Evolutionary conservation across 2,329 filamentous ascomycete genomes (phyloP).

Genomic region (Polychaeton citri): DNA sequence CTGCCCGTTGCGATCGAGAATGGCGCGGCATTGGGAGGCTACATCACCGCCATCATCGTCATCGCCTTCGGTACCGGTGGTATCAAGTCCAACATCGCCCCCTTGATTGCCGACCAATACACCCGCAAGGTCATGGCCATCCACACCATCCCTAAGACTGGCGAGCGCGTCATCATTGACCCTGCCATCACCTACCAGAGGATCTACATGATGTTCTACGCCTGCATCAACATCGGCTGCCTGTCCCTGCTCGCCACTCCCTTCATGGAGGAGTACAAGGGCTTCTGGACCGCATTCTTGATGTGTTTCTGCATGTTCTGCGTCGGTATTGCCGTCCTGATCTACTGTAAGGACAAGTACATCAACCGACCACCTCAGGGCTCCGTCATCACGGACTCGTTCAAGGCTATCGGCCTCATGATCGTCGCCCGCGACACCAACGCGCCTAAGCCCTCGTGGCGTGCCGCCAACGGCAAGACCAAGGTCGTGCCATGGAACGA

Average conservation of each 20-base stretch:
- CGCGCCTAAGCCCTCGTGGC: slow-evolving; percentile 54
- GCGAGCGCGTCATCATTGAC: slow-evolving; percentile 34
- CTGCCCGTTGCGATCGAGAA: slow-evolving; percentile 49
- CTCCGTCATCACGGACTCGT: slow-evolving; percentile 51
- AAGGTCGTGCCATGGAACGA: slow-evolving; percentile 49
- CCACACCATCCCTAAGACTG: slow-evolving; percentile 23
- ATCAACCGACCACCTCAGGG: slow-evolving; percentile 43
- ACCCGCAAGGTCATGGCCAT: slow-evolving; percentile 27
- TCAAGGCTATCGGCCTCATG: slow-evolving; percentile 46
- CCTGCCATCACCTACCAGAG: slow-evolving; percentile 34
- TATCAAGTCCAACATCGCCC: slow-evolving; percentile 65
- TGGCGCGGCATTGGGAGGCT: slow-evolving; percentile 48
- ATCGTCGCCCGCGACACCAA: slow-evolving; percentile 41
- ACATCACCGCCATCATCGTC: slow-evolving; percentile 51
- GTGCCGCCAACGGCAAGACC: slow-evolving; percentile 36
- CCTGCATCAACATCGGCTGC: slow-evolving; percentile 61
- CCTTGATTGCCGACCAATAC: slow-evolving; percentile 36
- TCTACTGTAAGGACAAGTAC: slow-evolving; percentile 22
- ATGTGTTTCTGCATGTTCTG: slow-evolving; percentile 51
- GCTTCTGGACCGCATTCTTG: slow-evolving; percentile 54
- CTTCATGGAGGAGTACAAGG: slow-evolving; percentile 52
- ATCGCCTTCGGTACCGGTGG: slow-evolving; percentile 66
- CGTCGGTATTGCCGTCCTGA: slow-evolving; percentile 43
- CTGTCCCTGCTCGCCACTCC: slow-evolving; percentile 54
- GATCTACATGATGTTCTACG: slow-evolving; percentile 53